Evolutionary conservation across 352 stramenopile species (phyloP).

Genomic region (Phytophthora syringae): DNA sequence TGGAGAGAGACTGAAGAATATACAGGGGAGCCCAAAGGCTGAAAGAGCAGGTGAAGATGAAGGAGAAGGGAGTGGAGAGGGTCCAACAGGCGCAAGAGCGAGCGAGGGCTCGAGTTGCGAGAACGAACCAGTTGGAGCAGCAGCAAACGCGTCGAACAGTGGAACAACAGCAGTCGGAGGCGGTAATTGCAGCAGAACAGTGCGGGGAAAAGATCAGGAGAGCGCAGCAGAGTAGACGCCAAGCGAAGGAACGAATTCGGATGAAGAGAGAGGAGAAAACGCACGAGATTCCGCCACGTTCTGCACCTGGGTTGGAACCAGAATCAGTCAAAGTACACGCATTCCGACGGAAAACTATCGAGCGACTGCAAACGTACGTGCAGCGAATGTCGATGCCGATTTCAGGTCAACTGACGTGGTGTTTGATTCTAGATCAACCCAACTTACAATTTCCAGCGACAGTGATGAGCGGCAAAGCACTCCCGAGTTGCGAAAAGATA

Average conservation of each 20-base stretch:
- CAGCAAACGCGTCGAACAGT: constrained; percentile 28
- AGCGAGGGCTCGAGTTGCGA: constrained; percentile 50
- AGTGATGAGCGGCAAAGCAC: background rate
- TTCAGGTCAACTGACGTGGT: constrained; percentile 1
- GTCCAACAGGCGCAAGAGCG: constrained; percentile 69
- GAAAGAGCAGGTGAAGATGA: constrained; percentile 38
- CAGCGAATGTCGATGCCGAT: background rate
- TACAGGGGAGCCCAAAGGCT: background rate
- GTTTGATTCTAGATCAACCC: constrained; percentile 11
- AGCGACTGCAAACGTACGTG: constrained; percentile 12
- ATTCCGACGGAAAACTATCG: constrained; percentile 17
- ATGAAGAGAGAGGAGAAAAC: constrained; percentile 31
- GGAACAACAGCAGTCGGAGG: constrained; percentile 22
- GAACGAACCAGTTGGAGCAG: constrained; percentile 52
- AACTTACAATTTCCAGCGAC: background rate
- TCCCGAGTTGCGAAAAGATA: constrained; percentile 27
- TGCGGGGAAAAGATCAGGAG: constrained; percentile 37
- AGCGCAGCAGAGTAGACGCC: constrained; percentile 47
- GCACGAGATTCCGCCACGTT: background rate
- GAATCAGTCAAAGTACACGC: background rate
- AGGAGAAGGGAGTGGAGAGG: constrained; percentile 40
- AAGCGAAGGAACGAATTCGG: constrained; percentile 56
- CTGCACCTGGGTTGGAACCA: background rate
- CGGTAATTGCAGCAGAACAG: constrained; percentile 26
- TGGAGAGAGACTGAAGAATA: constrained; percentile 11